Base-by-base conservation (phyloP, 345 rosid genomes). In the Populus euphratica region DNA sequence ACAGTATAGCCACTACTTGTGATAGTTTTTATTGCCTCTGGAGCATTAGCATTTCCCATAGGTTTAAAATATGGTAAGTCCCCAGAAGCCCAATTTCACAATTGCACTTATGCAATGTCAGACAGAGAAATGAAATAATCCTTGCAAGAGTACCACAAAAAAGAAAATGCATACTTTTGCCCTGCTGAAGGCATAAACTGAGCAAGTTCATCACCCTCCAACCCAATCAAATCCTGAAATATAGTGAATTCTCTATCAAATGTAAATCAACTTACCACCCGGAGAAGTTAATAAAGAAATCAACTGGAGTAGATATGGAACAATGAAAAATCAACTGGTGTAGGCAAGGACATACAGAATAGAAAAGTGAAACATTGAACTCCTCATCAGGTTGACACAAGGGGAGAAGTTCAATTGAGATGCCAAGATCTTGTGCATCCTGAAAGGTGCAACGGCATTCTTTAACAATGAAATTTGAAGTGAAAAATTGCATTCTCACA, bases 391-490 rank as follows among this genome's bases (percentile, higher is more conserved):
- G 88, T 23, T 65, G 76, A 77, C 89, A 87, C 86, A 96, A 83
- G 44, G 98, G 99, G 62, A 93, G 88, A 85, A 96, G 91, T 73
- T 96, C 98, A 81, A 96, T 96, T 75, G 94, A 83, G 82, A 96
- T 91, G 79, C 97, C 96, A 76, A 96, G 93, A 85, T 92, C 99
- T 89, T 87, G 94, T 59, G 98, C 95, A 89, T 96, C 99, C 99
- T 96, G 82, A 62, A 78, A 79, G 77, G 63, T 70, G 21, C 17
- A 59, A 16, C 6, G 1, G 7, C 47, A n/a, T 66, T 69, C 61
- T 14, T 50, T n/a, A 21, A 54, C 21, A 47, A 66, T 29, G 27
- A 69, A 62, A 79, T 65, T 68, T 52, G 21, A 66, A 54, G n/a
- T 8, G 56, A 27, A 50, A 25, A 50, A 17, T 23, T 27, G n/a